Evolutionary conservation across 805 yeast species (phyloP).

Genomic region (Blastobotrys peoriensis): DNA sequence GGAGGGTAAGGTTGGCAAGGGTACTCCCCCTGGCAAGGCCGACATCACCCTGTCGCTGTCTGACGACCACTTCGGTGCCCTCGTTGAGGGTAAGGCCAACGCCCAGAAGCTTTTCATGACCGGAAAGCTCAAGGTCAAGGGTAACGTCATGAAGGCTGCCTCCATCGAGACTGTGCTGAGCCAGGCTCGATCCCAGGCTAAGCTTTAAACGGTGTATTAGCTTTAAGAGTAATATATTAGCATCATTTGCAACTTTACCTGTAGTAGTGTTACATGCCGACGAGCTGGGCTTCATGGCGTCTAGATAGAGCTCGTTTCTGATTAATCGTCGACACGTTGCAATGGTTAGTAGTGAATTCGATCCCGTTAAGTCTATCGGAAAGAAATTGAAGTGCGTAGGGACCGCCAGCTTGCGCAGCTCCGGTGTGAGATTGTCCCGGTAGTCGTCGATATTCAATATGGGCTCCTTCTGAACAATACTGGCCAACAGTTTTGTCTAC

Average conservation of each 20-base stretch:
- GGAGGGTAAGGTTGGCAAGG: constrained; percentile 45
- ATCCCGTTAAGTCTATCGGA: neutral
- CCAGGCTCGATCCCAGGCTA: constrained; percentile 42
- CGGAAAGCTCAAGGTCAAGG: constrained; percentile 82
- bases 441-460: neutral
- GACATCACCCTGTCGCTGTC: constrained; percentile 61
- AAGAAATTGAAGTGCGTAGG: neutral
- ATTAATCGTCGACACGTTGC: neutral
- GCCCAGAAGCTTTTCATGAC: constrained; percentile 80
- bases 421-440: neutral
- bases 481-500: constrained; percentile 14
- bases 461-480: neutral
- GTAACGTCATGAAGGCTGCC: constrained; percentile 87
- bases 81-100: constrained; percentile 72
- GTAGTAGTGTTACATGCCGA: neutral
- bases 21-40: constrained; percentile 38
- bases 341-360: neutral
- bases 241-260: neutral
- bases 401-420: neutral
- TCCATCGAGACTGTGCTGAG: constrained; percentile 64
- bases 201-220: constrained; percentile 30
- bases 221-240: neutral
- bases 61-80: constrained; percentile 64
- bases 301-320: neutral
- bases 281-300: too few species aligned